Percentiles rank a stretch among this genome's conserved stretches.
These are phyloP conservation scores for Puccinia coronata DNA, from an alignment of 1,284 basidiomycete species.

Conservation along the genomic window DNA sequence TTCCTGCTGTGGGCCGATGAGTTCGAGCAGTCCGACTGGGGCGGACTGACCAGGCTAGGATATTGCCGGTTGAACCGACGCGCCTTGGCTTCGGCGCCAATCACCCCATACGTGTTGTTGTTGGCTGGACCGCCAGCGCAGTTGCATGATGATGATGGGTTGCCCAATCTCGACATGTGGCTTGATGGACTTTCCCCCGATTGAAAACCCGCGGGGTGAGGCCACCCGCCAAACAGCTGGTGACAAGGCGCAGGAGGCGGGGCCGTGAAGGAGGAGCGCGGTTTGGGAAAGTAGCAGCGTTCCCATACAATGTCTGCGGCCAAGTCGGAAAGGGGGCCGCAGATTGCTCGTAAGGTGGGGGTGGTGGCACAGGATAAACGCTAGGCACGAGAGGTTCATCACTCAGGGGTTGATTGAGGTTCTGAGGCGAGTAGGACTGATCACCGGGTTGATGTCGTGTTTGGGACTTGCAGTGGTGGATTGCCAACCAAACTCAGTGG, in stretches of 20 bases:
- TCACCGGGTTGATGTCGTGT: background rate
- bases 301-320: too few species aligned
- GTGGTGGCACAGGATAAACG: conserved; percentile 39
- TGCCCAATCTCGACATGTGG: background rate
- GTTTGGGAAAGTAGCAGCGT: conserved; percentile 19
- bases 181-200: background rate
- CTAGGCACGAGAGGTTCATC: conserved; percentile 19
- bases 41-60: background rate
- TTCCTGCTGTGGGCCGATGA: background rate
- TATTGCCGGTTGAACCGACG: background rate
- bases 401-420: background rate
- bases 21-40: background rate
- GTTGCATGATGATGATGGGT: background rate
- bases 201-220: background rate
- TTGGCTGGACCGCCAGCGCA: conserved; percentile 1
- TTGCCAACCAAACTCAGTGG: background rate
- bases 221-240: background rate
- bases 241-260: background rate
- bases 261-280: background rate
- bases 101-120: conserved; percentile 13
- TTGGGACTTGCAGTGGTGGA: background rate
- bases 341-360: too few species aligned
- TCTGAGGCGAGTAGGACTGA: background rate
- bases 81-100: conserved; percentile 41
- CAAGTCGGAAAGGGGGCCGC: too few species aligned